Evolutionary conservation across 2,329 filamentous ascomycete genomes (phyloP).

Genomic region (Ophiocordyceps camponoti-floridani): DNA sequence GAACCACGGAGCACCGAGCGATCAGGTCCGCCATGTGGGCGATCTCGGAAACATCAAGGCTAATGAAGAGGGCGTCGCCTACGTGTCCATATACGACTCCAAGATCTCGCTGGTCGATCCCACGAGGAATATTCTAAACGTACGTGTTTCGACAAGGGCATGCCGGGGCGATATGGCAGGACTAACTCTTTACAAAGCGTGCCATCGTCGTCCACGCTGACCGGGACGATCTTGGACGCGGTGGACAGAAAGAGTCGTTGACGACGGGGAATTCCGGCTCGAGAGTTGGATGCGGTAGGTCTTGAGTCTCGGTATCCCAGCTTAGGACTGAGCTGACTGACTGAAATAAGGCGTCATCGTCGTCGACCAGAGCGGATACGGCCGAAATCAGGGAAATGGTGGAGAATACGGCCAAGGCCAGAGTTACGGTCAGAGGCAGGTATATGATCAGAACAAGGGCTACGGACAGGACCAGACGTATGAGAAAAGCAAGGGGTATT

Average conservation of each 20-base stretch:
- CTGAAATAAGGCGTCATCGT: not conserved
- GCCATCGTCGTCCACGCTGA: not conserved
- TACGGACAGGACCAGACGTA: too few species aligned
- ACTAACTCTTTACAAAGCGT: not conserved
- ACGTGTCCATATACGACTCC: not conserved
- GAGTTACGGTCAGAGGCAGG: too few species aligned
- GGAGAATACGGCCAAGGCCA: not conserved
- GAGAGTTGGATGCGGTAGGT: not conserved
- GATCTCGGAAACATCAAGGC: not conserved
- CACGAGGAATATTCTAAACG: not conserved
- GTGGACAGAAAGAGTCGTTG: not conserved
- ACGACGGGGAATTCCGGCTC: not conserved
- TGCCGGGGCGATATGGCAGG: too few species aligned
- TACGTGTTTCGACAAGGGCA: not conserved
- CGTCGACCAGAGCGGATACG: not conserved
- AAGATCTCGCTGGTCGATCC: not conserved
- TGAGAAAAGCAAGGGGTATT: too few species aligned
- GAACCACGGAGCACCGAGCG: not conserved
- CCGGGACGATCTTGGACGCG: not conserved
- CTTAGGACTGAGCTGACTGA: not conserved
- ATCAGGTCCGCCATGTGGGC: not conserved
- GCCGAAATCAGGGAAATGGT: not conserved
- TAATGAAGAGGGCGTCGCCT: not conserved
- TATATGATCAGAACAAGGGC: too few species aligned
- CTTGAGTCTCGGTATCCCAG: not conserved